These are phyloP conservation scores for Oxyria digyna DNA, from an alignment of 148 eudicot genomes.

Conservation along the genomic window DNA sequence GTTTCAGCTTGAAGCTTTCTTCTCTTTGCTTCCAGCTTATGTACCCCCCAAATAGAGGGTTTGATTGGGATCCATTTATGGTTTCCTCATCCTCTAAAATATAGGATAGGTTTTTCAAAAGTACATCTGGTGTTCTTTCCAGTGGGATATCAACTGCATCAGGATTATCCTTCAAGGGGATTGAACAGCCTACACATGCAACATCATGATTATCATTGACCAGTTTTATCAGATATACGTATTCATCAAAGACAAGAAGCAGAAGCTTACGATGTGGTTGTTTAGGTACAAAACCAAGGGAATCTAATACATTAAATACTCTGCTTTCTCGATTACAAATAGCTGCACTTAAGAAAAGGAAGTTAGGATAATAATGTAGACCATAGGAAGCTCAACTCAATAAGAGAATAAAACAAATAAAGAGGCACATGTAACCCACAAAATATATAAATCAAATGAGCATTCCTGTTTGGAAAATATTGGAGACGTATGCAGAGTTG, in stretches of 20 bases:
- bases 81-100: slow-evolving; percentile 43
- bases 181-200: slow-evolving; percentile 53
- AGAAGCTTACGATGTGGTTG: slow-evolving; percentile 73
- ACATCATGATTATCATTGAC: slow-evolving; percentile 4
- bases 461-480: background rate
- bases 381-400: slow-evolving; percentile 6
- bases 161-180: slow-evolving; percentile 74
- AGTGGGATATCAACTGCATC: slow-evolving; percentile 56
- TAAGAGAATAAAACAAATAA: background rate
- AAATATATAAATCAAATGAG: background rate
- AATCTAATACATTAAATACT: slow-evolving; percentile 57
- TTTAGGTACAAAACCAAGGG: slow-evolving; percentile 73
- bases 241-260: background rate
- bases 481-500: background rate
- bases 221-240: background rate
- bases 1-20: slow-evolving; percentile 68
- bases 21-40: slow-evolving; percentile 74
- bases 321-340: slow-evolving; percentile 82
- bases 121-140: slow-evolving; percentile 39
- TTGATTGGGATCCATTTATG: slow-evolving; percentile 33
- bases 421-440: background rate
- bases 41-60: slow-evolving; percentile 91
- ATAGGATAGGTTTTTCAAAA: slow-evolving; percentile 52
- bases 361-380: slow-evolving; percentile 11
- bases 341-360: slow-evolving; percentile 47